Evolutionary conservation across 345 rosid species (phyloP), one percentile per base, ranked within the genome.

Genomic region (Syzygium aqueum): DNA sequence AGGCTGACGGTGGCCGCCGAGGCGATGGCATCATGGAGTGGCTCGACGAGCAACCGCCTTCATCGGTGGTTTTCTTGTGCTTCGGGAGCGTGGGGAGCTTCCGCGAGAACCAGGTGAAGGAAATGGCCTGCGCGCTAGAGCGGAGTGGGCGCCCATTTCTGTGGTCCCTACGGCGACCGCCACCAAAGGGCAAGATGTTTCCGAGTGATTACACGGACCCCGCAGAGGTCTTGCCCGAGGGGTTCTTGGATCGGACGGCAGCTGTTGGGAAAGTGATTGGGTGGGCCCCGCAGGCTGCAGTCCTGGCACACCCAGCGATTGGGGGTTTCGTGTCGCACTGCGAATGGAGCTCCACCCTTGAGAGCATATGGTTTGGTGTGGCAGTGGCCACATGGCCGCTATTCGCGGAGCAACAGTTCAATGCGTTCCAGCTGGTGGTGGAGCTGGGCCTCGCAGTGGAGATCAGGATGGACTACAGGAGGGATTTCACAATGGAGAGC

Each of bases 51-150:
- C 97, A 94, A 16, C 94, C 95, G 1, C 56, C 19, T 46, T 87
- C 85, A 2, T 92, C 96, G 6, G 96, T 94, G 22, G 94, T 95
- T 87, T 95, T 94, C 87, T 87, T 95, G 49, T 95, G 95, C 89
- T 95, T 95, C 85, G 96, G 97, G 53, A 94, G 96, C 90, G 61
- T 22, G 87, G 97, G 97, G 61, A 84, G 92, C 59, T 95, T 95
- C 73, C 65, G 28, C 51, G 91, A 57, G 54, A 89, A 88, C 6
- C 96, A 93, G 86, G 89, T 93, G 16, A 90, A 80, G 59, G 93
- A 92, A 17, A 13, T 13, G 3, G 37, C 73, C 37, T 6, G 85
- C 85, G 56, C 73, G 33, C 37, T 61, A 4, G 73, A 93, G 88
- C 78, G 53, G 21, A 83, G 90, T 28, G 94, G 93, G 13, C 88